Evolutionary conservation across 208 protist genomes (phyloP), one percentile per base, ranked within the genome.

Genomic region (Naegleria fowleri): DNA sequence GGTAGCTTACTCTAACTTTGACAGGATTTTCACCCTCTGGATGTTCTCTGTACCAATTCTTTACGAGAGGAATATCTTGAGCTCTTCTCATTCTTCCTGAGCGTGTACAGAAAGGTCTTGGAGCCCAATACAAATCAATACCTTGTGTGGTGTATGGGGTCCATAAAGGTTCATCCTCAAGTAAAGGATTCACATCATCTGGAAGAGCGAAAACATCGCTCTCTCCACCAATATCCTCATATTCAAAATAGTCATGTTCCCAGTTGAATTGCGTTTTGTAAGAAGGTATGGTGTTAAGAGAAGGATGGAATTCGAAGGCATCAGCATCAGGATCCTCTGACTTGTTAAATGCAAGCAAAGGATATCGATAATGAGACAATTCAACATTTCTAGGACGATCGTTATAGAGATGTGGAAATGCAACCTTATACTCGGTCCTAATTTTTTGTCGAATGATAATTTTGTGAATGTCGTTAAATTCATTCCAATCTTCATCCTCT

Each of bases 381-480:
- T 96, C 94, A 15, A 99, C 98, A 16, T 93, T 94, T 51, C 99
- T 94, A 55, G 99, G 98, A 19, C 98, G 93, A 90, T 93, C 95
- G 93, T 99, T 99, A 95, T 99, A 99, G 3, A 99, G 95, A 92
- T 99, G 99, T 1, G 99, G 99, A 94, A 99, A 99, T 43, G 99
- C 98, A 91, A 99, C 98, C 92, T 98, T 97, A 90, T 99, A 99
- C 95, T 99, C 99, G 11, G 99, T 99, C 88, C 99, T 95, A 94
- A 99, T 99, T 43, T 97, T 98, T 92, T 99, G 97, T 83, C 99
- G 96, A 91, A 99, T 98, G 93, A 99, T 99, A 83, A 99, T 97
- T 93, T 99, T 99, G 92, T 99, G 98, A 92, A 99, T 98, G 94
- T 99, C 99, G 92, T 99, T 99, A 95, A 99, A 99, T 94, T 99